Conservation (phyloP, 1,284 basidiomycete genomes). For the Marasmius tenuissimus region DNA sequence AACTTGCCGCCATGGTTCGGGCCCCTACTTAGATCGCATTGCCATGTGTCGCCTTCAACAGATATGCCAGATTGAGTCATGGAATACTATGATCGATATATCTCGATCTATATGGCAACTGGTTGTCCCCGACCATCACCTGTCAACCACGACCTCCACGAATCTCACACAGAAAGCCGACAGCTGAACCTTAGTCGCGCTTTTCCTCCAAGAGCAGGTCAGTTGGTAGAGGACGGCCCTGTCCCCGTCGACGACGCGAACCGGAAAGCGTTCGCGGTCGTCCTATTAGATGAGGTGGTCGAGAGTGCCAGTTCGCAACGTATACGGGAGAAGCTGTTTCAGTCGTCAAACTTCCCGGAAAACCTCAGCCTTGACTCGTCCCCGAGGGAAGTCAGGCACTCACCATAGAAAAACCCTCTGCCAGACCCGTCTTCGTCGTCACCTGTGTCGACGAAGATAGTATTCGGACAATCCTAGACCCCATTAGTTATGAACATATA, state of each 20-base stretch:
- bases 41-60: no score
- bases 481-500: not conserved
- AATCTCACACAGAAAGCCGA: not conserved
- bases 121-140: no score
- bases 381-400: not conserved
- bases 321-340: not conserved
- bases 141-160: conserved; percentile 24
- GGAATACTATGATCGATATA: no score
- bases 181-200: no score
- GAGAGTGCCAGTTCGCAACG: not conserved
- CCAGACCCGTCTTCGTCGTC: not conserved
- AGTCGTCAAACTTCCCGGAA: not conserved
- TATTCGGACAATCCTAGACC: conserved; percentile 23
- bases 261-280: no score
- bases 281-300: conserved; percentile 14
- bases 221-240: no score
- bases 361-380: not conserved
- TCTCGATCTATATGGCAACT: no score
- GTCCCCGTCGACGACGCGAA: conserved; percentile 20
- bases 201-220: no score
- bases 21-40: no score
- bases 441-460: conserved; percentile 25
- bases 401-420: not conserved
- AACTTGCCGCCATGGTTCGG: not conserved
- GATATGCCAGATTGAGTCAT: no score